phyloP scores from a whole-genome alignment of 306 rosid genomes.

The cucumber (Cucumis sativus) region DNA sequence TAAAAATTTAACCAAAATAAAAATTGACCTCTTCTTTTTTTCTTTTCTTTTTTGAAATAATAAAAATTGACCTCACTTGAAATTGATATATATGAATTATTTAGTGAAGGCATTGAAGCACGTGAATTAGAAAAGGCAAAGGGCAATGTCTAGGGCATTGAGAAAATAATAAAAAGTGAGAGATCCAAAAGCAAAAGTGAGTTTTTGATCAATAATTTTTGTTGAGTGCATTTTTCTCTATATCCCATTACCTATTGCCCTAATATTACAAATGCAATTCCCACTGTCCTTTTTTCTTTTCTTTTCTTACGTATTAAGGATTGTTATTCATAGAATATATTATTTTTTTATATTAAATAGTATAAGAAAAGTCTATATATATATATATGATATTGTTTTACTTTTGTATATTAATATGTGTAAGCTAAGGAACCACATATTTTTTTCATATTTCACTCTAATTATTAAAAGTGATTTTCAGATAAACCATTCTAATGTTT shows the following conservation, averaged over 20 bases:
- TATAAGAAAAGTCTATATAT: no score
- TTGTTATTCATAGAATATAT: neutral
- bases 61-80: neutral
- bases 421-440: no score
- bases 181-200: neutral
- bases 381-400: neutral
- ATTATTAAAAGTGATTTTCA: no score
- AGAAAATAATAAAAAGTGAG: neutral
- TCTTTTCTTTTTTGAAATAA: no score
- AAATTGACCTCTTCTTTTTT: no score
- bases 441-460: no score
- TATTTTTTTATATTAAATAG: no score
- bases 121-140: neutral
- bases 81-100: neutral
- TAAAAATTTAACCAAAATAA: neutral
- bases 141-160: neutral
- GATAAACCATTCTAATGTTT: no score
- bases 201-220: neutral
- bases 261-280: neutral
- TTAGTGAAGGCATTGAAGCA: neutral
- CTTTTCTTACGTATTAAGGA: neutral
- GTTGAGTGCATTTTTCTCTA: neutral
- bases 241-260: neutral
- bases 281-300: neutral
- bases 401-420: no score